Base-by-base conservation (phyloP, 805 yeast species). In the Saccharomycopsis selenospora region DNA sequence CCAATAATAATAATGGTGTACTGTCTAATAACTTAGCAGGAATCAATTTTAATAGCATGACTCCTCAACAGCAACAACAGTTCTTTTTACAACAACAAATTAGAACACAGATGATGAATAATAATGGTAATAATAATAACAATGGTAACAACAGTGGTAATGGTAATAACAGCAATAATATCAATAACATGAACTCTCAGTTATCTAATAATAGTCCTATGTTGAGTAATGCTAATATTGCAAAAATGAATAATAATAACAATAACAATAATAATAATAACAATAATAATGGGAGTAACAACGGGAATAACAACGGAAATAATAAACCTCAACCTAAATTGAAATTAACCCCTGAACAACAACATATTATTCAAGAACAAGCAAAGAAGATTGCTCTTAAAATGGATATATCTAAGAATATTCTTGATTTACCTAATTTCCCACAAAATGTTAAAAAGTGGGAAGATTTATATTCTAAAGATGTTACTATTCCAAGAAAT, bases 371-470 rank as follows among this genome's bases (percentile, higher is more conserved):
- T 43, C 29, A 24, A 44, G 46, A 47, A 3, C 56, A 47, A 40
- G 51, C 54, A 27, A 49, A 53, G 25, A 30, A 54, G 25, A 46
- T 47, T 43, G 50, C 50, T 27, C 55, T 49, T 42, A 61, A 57
- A 10, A 44, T 59, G 27, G 55, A 57, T 26, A 57, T 80, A 46
- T 90, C 90, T 1, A 75, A 70, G 8, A 70, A 75, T 1, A 61
- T 84, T 24, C 64, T 82, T 18, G 65, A 70, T 43, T 69, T 82
- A 44, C 88, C 88, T 4, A 77, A 73, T 38, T 69, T 83, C 36
- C 89, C 89, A 0, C 75, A 77, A 14, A 78, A 74, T 22, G 75
- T 75, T 30, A 74, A 70, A 54, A 80, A 85, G 4, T 83, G 88
- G 88, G 68, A 73, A 13, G 80, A 76, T 57, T 73, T 83, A 33